Base-by-base conservation (phyloP, 2,329 filamentous ascomycete species). In the Penicillium janthinellum region DNA sequence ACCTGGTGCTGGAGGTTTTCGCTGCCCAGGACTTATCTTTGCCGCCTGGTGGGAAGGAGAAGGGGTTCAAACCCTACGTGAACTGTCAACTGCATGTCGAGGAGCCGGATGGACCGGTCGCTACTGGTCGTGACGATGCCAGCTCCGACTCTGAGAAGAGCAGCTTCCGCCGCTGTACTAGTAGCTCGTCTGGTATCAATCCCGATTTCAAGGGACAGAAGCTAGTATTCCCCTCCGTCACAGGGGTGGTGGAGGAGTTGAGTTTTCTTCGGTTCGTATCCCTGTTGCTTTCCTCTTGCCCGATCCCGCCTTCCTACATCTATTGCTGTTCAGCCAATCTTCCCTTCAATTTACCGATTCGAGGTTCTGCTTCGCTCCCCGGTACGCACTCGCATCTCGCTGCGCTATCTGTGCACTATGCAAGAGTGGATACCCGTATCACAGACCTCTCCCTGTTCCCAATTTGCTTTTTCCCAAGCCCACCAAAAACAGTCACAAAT, bases 61-160 rank as follows among this genome's bases (percentile, higher is more conserved):
- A 82, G 62, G 80, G 83, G 22, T 90, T 95, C 62, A 86, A 87
- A 41, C 91, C 91, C 1, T 86, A 90, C 60, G 84, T 96, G 68
- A 92, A 89, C 72, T 89, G 88, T 63, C 90, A 95, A 72, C 77
- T 97, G 57, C 91, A 96, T 73, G 86, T 93, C 15, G 92, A 95
- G 71, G 90, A 81, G 57, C 78, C 78, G n/a, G 80, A 82, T 55
- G 81, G 84, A 63, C 76, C 77, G 5, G 73, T 75, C 8, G 72
- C 75, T 1, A 76, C 50, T 17, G 79, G 79, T 22, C 78, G 80
- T 5, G 79, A 82, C 63, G 79, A 81, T 58, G 83, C 70, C 35
- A 82, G 78, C 44, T 74, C 77, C 12, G 79, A 77, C 25, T 74
- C 70, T 7, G 72, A 71, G 49, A 73, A 71, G 54, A 70, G 67